phyloP scores from a whole-genome alignment of 176 grass and related monocot species.

The Triticum monococcum region DNA sequence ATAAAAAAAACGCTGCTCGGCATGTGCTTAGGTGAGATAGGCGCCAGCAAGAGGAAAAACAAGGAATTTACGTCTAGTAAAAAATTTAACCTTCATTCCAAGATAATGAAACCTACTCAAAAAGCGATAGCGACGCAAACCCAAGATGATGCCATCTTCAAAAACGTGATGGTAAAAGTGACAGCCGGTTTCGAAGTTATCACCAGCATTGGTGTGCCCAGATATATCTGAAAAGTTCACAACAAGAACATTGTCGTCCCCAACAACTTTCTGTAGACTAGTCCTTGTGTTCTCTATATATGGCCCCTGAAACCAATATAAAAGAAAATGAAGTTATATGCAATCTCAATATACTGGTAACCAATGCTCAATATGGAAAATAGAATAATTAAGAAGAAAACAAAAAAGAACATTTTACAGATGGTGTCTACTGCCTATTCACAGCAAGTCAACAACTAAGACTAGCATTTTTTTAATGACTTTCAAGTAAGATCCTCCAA shows the following conservation, averaged over 20 bases:
- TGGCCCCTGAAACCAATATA: slow-evolving; percentile 53
- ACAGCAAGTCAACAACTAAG: not conserved
- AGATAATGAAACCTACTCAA: not conserved
- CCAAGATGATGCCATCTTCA: slow-evolving; percentile 1
- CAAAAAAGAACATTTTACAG: not conserved
- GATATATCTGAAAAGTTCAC: slow-evolving; percentile 58
- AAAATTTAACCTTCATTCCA: not conserved
- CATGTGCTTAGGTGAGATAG: not conserved
- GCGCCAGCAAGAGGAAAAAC: not conserved
- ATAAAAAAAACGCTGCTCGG: not conserved
- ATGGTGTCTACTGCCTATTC: not conserved
- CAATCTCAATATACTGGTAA: not conserved
- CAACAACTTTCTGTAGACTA: slow-evolving; percentile 62
- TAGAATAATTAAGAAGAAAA: not conserved
- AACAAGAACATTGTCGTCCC: slow-evolving; percentile 76
- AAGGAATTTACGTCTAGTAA: not conserved
- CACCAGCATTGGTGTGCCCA: not conserved
- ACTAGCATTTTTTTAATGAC: slow-evolving; percentile 7
- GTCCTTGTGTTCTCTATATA: slow-evolving; percentile 59
- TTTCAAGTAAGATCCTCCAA: not conserved
- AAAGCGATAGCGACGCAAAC: not conserved
- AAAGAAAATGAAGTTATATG: not conserved
- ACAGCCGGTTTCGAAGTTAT: not conserved
- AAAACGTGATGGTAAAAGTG: not conserved
- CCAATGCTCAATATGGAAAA: not conserved